Evolutionary conservation across 2,329 filamentous ascomycete species (phyloP).

Genomic region (Pseudogymnoascus sp.): DNA sequence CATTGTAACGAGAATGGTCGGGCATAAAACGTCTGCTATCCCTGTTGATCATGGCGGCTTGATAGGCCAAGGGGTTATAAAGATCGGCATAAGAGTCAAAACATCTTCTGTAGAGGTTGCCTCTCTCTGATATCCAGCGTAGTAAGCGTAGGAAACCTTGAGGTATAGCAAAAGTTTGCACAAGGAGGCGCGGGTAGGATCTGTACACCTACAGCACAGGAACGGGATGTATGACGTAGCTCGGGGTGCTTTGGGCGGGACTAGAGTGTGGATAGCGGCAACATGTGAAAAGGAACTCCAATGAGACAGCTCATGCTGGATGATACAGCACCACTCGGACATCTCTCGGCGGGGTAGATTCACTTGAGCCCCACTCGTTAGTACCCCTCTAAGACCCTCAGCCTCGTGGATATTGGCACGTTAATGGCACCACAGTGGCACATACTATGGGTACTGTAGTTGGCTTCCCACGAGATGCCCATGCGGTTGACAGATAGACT

Average conservation of each 20-base stretch:
- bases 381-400: background rate
- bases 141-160: background rate
- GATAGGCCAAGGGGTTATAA: background rate
- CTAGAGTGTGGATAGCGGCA: background rate
- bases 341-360: background rate
- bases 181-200: background rate
- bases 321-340: background rate
- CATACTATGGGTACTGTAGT: background rate
- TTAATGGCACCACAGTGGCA: background rate
- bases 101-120: background rate
- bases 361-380: background rate
- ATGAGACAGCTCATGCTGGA: background rate
- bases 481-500: background rate
- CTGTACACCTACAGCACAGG: background rate
- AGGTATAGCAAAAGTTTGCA: constrained; percentile 2
- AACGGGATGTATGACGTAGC: constrained; percentile 2
- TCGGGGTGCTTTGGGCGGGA: background rate
- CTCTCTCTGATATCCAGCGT: background rate
- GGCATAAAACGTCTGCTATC: background rate
- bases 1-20: background rate
- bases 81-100: background rate
- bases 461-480: background rate
- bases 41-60: background rate
- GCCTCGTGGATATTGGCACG: background rate
- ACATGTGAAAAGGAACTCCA: background rate